Percentiles rank a stretch among this genome's conserved stretches.
Evolutionary conservation across 2,329 filamentous ascomycete genomes (phyloP).

Genomic region (Microsporum canis): DNA sequence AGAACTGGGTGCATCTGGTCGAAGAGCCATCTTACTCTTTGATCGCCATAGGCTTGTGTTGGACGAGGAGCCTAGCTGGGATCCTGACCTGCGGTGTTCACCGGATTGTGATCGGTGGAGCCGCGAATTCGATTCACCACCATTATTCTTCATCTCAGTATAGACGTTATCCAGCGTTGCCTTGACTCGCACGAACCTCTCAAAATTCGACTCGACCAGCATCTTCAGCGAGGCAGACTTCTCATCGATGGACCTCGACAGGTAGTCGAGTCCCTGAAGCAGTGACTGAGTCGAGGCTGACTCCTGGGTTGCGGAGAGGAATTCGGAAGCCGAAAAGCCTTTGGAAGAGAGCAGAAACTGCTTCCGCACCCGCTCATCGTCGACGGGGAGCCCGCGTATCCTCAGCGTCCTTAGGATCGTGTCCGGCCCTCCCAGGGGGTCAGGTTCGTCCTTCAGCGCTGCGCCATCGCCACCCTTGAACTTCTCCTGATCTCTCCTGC

Average conservation of each 20-base stretch:
- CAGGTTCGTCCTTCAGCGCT: conserved; percentile 82
- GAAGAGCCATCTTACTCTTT: conserved; percentile 68
- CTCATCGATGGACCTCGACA: conserved; percentile 88
- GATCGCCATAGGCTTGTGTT: neutral
- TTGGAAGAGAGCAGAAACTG: conserved; percentile 93
- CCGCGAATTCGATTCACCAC: conserved; percentile 38
- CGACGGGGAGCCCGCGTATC: conserved; percentile 63
- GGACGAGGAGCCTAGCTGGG: conserved; percentile 35
- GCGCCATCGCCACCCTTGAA: conserved; percentile 61
- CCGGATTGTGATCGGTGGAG: conserved; percentile 53
- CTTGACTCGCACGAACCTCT: conserved; percentile 93
- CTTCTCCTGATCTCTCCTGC: conserved; percentile 58
- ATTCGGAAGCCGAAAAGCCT: conserved; percentile 83
- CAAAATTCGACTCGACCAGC: conserved; percentile 94
- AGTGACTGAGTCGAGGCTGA: conserved; percentile 72
- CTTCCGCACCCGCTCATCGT: conserved; percentile 70
- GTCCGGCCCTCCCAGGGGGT: conserved; percentile 76
- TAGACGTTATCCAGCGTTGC: conserved; percentile 98
- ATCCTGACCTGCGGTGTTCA: conserved; percentile 48
- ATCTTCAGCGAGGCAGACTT: conserved; percentile 96
- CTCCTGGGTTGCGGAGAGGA: conserved; percentile 84
- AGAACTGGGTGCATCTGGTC: conserved; percentile 58
- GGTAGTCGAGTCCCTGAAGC: conserved; percentile 67
- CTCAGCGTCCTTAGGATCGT: conserved; percentile 76
- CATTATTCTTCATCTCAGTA: conserved; percentile 78